Percentiles rank a stretch among this genome's conserved stretches.
Evolutionary conservation across 1,139 yeast genomes (phyloP).

Genomic region (Zygoascus meyerae): DNA sequence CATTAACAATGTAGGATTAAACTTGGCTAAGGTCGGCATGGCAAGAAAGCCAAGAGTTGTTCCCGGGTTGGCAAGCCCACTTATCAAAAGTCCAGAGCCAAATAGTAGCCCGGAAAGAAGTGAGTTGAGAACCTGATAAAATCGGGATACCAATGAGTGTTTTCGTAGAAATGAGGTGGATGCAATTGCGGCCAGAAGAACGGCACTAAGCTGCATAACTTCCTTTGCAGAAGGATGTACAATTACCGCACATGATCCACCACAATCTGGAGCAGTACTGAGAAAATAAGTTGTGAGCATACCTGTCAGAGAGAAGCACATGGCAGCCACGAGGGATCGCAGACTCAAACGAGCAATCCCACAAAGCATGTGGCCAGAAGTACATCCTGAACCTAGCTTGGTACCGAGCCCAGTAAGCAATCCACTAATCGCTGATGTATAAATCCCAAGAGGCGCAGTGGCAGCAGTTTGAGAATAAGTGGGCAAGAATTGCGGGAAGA

Average conservation of each 20-base stretch:
- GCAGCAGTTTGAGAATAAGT: slow-evolving; percentile 16
- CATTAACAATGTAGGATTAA: slow-evolving; percentile 43
- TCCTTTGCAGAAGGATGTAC: slow-evolving; percentile 17
- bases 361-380: slow-evolving; percentile 47
- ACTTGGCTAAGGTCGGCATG: slow-evolving; percentile 30
- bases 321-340: slow-evolving; percentile 42
- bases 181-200: slow-evolving; percentile 12
- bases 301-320: slow-evolving; percentile 34
- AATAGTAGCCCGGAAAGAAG: slow-evolving; percentile 38
- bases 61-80: slow-evolving; percentile 43
- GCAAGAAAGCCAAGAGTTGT: slow-evolving; percentile 44
- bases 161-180: slow-evolving; percentile 16
- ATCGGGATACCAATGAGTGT: slow-evolving; percentile 10
- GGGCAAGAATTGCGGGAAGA: slow-evolving; percentile 32
- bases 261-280: slow-evolving; percentile 23
- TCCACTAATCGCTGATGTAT: slow-evolving; percentile 30
- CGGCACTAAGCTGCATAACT: slow-evolving; percentile 13
- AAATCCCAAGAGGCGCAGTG: slow-evolving; percentile 19
- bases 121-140: slow-evolving; percentile 27
- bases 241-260: slow-evolving; percentile 18
- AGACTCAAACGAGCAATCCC: slow-evolving; percentile 41
- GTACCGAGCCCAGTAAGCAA: slow-evolving; percentile 43
- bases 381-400: slow-evolving; percentile 43
- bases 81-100: slow-evolving; percentile 41
- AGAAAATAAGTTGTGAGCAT: slow-evolving; percentile 24